These are phyloP conservation scores for Silene coronaria DNA, from an alignment of 179 eudicot species.

Conservation along the genomic window DNA sequence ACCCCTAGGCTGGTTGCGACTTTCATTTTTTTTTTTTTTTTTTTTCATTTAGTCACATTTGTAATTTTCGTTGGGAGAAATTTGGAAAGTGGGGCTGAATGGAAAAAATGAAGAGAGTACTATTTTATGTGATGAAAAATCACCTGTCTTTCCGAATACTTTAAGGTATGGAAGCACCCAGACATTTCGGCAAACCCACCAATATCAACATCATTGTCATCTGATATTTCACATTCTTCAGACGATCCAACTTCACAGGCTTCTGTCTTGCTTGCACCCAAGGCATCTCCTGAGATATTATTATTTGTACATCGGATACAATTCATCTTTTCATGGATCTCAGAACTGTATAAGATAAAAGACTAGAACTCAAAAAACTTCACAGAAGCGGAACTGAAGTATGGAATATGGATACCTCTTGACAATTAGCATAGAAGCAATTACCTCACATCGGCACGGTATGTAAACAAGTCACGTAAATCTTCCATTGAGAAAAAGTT, in stretches of 20 bases:
- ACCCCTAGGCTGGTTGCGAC: not conserved
- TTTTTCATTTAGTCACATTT: too few species aligned
- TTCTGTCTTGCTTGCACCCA: slow-evolving; percentile 14
- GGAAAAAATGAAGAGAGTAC: not conserved
- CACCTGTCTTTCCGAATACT: slow-evolving; percentile 85
- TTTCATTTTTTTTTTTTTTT: too few species aligned
- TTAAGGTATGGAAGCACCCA: slow-evolving; percentile 67
- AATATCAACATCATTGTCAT: slow-evolving; percentile 58
- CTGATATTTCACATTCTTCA: slow-evolving; percentile 31
- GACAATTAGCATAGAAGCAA: slow-evolving; percentile 8
- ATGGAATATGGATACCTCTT: slow-evolving; percentile 1
- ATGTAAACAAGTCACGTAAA: slow-evolving; percentile 81
- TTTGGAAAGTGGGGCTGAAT: not conserved
- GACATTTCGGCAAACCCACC: slow-evolving; percentile 89
- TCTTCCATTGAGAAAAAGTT: slow-evolving; percentile 83
- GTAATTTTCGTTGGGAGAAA: too few species aligned
- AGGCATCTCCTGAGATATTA: slow-evolving; percentile 24
- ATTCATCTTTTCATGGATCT: slow-evolving; percentile 91
- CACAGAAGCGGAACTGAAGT: slow-evolving; percentile 3
- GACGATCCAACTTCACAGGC: slow-evolving; percentile 25
- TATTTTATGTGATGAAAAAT: not conserved
- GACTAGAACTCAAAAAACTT: not conserved
- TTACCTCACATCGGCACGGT: slow-evolving; percentile 62
- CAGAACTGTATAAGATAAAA: slow-evolving; percentile 52
- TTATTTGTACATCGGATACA: slow-evolving; percentile 62